phyloP scores from a whole-genome alignment of 2,329 filamentous ascomycete genomes.

The Sporothrix schenckii region DNA sequence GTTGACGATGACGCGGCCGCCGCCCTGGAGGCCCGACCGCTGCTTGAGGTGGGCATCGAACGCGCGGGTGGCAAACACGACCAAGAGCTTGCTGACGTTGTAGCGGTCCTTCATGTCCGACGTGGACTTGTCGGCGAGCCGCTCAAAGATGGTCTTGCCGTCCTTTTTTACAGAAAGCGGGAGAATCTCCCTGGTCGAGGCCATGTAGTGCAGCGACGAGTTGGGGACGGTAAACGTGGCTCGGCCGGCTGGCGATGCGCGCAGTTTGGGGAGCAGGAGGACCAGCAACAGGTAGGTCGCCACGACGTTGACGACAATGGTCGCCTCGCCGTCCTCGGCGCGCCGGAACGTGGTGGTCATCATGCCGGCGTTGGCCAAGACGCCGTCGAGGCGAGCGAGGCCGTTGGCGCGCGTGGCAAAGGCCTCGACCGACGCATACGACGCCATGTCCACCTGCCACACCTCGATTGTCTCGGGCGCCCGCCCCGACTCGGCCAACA shows the following conservation, averaged over 20 bases:
- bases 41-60: constrained; percentile 36
- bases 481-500: constrained; percentile 31
- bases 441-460: constrained; percentile 50
- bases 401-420: constrained; percentile 45
- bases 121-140: constrained; percentile 41
- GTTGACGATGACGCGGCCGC: constrained; percentile 42
- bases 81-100: constrained; percentile 40
- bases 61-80: constrained; percentile 39
- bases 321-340: constrained; percentile 51
- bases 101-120: constrained; percentile 42
- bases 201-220: constrained; percentile 38
- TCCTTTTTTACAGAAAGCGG: background rate
- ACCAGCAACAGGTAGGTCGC: constrained; percentile 41
- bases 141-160: constrained; percentile 38
- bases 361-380: constrained; percentile 51
- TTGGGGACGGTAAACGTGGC: constrained; percentile 39
- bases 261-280: constrained; percentile 42
- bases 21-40: constrained; percentile 23
- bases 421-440: constrained; percentile 46
- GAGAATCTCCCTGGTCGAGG: constrained; percentile 38
- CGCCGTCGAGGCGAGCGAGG: constrained; percentile 49
- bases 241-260: constrained; percentile 31
- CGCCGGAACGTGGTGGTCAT: constrained; percentile 44
- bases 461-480: constrained; percentile 39
- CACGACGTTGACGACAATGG: constrained; percentile 42